A percentile compares a stretch with the other conserved stretches of the same genome.
These are phyloP conservation scores for Wickerhamiella azymoides DNA, from an alignment of 805 yeast genomes.

Conservation along the genomic window DNA sequence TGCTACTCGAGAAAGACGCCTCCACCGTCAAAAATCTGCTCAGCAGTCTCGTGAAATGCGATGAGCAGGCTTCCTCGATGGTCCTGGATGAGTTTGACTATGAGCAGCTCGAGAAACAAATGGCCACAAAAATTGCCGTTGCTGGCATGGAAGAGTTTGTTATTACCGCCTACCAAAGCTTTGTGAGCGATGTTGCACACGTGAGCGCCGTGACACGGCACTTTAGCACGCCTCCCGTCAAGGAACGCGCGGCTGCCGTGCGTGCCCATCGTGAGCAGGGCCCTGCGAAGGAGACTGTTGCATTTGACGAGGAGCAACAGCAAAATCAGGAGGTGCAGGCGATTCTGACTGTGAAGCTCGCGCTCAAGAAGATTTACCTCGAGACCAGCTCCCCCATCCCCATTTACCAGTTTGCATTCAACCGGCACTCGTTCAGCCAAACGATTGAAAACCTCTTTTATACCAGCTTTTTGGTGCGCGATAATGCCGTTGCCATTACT, in stretches of 20 bases:
- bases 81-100: not conserved
- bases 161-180: not conserved
- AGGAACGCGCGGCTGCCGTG: not conserved
- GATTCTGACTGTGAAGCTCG: not conserved
- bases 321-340: slow-evolving; percentile 3
- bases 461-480: slow-evolving; percentile 65
- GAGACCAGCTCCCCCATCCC: slow-evolving; percentile 29
- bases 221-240: not conserved
- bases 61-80: not conserved
- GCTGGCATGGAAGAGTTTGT: not conserved
- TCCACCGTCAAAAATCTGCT: not conserved
- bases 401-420: slow-evolving; percentile 51
- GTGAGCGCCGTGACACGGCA: not conserved
- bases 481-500: slow-evolving; percentile 47
- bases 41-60: not conserved
- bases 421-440: slow-evolving; percentile 61
- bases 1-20: not conserved
- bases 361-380: not conserved
- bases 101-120: not conserved
- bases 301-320: slow-evolving; percentile 3
- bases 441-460: slow-evolving; percentile 76
- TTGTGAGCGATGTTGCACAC: not conserved
- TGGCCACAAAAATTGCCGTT: not conserved
- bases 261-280: slow-evolving; percentile 3
- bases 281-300: slow-evolving; percentile 6